These are phyloP conservation scores for Cyclotella distinguenda DNA, from an alignment of 108 stramenopile species.

Conservation along the genomic window DNA sequence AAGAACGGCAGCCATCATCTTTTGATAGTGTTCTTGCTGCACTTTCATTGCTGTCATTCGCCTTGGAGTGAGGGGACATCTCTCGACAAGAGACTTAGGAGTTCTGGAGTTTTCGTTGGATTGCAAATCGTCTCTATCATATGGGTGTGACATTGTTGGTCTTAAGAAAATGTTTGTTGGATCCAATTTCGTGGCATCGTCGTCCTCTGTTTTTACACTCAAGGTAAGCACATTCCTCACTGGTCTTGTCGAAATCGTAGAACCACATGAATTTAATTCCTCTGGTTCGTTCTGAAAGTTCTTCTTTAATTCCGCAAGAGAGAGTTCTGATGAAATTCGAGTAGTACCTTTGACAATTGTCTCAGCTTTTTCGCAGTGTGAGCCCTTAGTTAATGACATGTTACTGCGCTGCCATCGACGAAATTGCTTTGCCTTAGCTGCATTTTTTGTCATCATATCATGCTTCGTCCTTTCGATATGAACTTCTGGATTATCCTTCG, in stretches of 20 bases:
- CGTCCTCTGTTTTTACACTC: too few relatives aligned
- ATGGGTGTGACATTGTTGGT: too few relatives aligned
- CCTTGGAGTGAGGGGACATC: constrained; percentile 2
- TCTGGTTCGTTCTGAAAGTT: too few relatives aligned
- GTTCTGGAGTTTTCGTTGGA: background rate
- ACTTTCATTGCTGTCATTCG: constrained; percentile 8
- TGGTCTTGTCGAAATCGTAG: too few relatives aligned
- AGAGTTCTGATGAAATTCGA: background rate
- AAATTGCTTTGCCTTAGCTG: constrained; percentile 2
- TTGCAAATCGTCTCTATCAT: background rate
- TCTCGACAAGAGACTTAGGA: background rate
- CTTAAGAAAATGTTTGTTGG: too few relatives aligned
- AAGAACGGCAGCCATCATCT: background rate
- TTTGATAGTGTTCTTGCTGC: constrained; percentile 1
- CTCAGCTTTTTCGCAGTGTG: background rate
- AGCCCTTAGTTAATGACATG: background rate
- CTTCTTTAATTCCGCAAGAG: too few relatives aligned
- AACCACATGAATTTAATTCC: too few relatives aligned
- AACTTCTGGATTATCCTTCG: too few relatives aligned
- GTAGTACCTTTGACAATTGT: background rate
- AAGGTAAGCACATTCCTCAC: too few relatives aligned
- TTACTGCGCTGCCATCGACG: background rate
- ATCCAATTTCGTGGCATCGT: too few relatives aligned
- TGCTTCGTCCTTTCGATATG: background rate
- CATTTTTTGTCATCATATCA: constrained; percentile 1